phyloP scores from a whole-genome alignment of 2,329 filamentous ascomycete species.

The Colletotrichum musicola region DNA sequence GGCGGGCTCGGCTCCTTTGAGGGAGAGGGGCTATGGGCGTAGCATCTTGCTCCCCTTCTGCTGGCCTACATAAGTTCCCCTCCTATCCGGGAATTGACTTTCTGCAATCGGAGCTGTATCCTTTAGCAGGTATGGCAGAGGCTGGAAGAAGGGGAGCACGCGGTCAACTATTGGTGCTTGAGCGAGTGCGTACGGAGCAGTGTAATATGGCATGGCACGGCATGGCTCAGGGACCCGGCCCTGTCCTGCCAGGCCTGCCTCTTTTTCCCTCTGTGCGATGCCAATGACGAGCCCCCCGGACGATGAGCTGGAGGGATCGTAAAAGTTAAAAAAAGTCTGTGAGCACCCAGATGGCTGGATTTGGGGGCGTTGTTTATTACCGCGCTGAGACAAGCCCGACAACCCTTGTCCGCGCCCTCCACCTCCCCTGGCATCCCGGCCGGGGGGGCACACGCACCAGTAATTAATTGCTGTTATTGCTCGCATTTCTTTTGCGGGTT shows the following conservation, averaged over 20 bases:
- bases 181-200: background rate
- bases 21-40: background rate
- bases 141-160: conserved; percentile 3
- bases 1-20: background rate
- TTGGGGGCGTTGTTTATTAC: conserved; percentile 40
- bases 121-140: conserved; percentile 9
- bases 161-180: background rate
- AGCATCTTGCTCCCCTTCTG: background rate
- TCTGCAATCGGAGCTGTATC: conserved; percentile 21
- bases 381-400: conserved; percentile 34
- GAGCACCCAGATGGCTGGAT: conserved; percentile 39
- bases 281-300: conserved; percentile 34
- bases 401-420: conserved; percentile 27
- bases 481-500: conserved; percentile 30
- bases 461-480: conserved; percentile 24
- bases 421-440: conserved; percentile 26
- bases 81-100: conserved; percentile 29
- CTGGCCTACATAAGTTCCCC: background rate
- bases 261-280: conserved; percentile 10
- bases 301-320: conserved; percentile 39
- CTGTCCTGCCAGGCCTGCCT: conserved; percentile 4
- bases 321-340: conserved; percentile 39
- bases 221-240: conserved; percentile 3
- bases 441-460: conserved; percentile 25
- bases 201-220: conserved; percentile 4